Conservation (phyloP, 257 asterid species). For the Jacaranda mimosifolia region DNA sequence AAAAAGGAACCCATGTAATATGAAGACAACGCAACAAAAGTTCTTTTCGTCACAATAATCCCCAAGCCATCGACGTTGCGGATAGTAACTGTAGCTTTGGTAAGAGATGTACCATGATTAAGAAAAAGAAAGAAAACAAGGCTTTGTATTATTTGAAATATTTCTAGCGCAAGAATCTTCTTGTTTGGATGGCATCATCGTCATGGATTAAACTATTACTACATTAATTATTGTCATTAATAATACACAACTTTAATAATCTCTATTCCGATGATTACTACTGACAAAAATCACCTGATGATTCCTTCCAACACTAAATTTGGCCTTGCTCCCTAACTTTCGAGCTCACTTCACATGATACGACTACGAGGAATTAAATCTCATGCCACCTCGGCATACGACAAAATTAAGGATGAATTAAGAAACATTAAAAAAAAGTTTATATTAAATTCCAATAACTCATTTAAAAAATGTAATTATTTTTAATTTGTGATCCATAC, state of each 20-base stretch:
- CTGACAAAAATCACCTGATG: conserved; percentile 43
- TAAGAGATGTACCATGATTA: neutral
- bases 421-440: neutral
- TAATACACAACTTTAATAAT: neutral
- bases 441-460: neutral
- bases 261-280: conserved; percentile 22
- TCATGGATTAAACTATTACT: neutral
- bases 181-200: conserved; percentile 5
- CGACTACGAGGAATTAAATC: neutral
- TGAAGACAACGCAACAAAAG: neutral
- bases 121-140: too few relatives aligned
- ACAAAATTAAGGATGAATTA: conserved; percentile 11
- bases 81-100: neutral
- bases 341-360: conserved; percentile 32
- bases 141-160: too few relatives aligned
- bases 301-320: conserved; percentile 11
- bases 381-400: conserved; percentile 7
- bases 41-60: conserved; percentile 39
- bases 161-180: conserved; percentile 32
- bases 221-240: neutral
- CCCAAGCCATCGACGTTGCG: conserved; percentile 42
- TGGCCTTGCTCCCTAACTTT: conserved; percentile 27
- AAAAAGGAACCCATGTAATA: conserved; percentile 30
- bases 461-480: too few relatives aligned
- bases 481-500: too few relatives aligned